These are phyloP conservation scores for Zangia roseola DNA, from an alignment of 768 basidiomycete species.

Conservation along the genomic window DNA sequence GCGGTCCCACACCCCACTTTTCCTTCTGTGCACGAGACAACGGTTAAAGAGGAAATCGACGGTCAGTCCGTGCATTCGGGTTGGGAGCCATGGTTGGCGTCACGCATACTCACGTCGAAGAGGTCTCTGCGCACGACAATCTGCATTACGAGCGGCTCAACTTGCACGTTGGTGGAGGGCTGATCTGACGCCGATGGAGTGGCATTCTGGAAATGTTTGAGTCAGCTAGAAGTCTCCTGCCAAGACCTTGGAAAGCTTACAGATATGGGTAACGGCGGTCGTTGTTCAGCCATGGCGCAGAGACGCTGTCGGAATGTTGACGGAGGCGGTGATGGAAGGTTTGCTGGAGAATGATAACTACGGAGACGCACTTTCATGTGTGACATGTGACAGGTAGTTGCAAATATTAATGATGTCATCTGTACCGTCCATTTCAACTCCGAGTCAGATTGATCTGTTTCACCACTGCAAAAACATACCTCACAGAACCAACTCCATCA, in stretches of 20 bases:
- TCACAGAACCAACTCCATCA: too few relatives aligned
- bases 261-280: not conserved
- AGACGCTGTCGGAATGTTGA: too few relatives aligned
- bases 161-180: not conserved
- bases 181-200: not conserved
- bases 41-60: not conserved
- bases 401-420: too few relatives aligned
- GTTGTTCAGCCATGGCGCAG: not conserved
- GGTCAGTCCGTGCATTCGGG: not conserved
- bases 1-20: constrained; percentile 43
- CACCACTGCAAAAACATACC: too few relatives aligned
- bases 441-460: too few relatives aligned
- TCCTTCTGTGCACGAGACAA: constrained; percentile 27
- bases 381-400: too few relatives aligned
- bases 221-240: too few relatives aligned
- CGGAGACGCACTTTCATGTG: too few relatives aligned
- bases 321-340: too few relatives aligned
- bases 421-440: too few relatives aligned
- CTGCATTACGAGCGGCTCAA: constrained; percentile 40
- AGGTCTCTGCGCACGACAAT: constrained; percentile 43
- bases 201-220: not conserved
- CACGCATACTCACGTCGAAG: constrained; percentile 35
- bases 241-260: not conserved
- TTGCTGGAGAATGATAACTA: too few relatives aligned
- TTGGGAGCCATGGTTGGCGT: not conserved